These are phyloP conservation scores for Berberis vulgaris DNA, from an alignment of 164 flowering plant species.

Conservation along the genomic window DNA sequence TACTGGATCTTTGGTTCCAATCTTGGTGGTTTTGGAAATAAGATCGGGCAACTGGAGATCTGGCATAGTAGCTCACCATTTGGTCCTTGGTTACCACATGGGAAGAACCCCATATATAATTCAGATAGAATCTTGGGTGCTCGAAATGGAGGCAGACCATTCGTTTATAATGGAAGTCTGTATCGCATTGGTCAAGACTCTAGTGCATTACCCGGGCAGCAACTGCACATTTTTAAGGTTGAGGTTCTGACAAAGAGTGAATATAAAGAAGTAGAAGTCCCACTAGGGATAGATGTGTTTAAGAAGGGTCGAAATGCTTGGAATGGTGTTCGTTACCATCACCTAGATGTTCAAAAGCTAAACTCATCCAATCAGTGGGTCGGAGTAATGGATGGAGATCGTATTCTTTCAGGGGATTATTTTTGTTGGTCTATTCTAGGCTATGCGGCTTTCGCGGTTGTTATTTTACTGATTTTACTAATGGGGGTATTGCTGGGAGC, in stretches of 20 bases:
- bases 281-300: conserved; percentile 40
- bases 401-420: conserved; percentile 75
- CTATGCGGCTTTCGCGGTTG: conserved; percentile 37
- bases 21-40: conserved; percentile 61
- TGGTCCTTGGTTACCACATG: conserved; percentile 89
- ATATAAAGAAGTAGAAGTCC: conserved; percentile 74
- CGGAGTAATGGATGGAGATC: conserved; percentile 89
- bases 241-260: conserved; percentile 55
- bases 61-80: conserved; percentile 77
- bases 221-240: conserved; percentile 51
- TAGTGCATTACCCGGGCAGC: conserved; percentile 65
- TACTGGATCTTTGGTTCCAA: conserved; percentile 96
- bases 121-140: conserved; percentile 50
- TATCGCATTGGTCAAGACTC: conserved; percentile 88
- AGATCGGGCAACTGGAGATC: conserved; percentile 78
- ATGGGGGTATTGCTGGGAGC: conserved; percentile 66
- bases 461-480: conserved; percentile 33
- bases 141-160: conserved; percentile 89
- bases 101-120: conserved; percentile 70
- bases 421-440: conserved; percentile 49
- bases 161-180: conserved; percentile 52
- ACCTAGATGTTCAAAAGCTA: conserved; percentile 70
- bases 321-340: conserved; percentile 87
- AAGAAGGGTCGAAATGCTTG: conserved; percentile 71
- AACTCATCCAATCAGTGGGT: conserved; percentile 56